Percentiles rank a stretch among this genome's conserved stretches.
Conservation (phyloP, 2,329 filamentous ascomycete genomes). For the Xylaria sp. region DNA sequence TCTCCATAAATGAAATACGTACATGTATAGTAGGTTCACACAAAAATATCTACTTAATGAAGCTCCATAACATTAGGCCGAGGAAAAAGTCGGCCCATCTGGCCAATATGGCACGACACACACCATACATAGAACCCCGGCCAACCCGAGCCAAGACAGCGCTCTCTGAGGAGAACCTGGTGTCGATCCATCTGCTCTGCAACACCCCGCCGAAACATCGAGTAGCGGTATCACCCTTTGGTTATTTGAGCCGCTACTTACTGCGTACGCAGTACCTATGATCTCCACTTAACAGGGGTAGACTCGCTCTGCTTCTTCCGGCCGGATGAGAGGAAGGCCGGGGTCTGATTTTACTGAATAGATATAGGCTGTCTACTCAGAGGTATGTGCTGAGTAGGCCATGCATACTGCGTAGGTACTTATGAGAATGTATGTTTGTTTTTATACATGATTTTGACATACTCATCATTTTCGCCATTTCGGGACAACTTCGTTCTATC, state of each 20-base stretch:
- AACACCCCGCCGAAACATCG: constrained; percentile 5
- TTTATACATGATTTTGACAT: too few species aligned
- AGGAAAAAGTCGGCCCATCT: not conserved
- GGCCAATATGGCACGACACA: not conserved
- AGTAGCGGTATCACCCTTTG: not conserved
- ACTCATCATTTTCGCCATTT: too few species aligned
- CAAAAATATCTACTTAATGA: too few species aligned
- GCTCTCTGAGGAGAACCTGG: constrained; percentile 7
- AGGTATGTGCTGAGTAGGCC: too few species aligned
- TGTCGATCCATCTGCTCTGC: constrained; percentile 5
- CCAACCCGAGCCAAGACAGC: not conserved
- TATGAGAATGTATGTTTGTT: too few species aligned
- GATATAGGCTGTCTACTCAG: not conserved
- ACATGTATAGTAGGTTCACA: too few species aligned
- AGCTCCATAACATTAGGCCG: not conserved
- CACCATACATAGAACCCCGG: not conserved
- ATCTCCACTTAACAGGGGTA: not conserved
- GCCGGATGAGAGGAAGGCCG: not conserved
- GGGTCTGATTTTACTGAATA: not conserved
- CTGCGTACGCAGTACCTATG: too few species aligned
- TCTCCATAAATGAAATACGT: too few species aligned
- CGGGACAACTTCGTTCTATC: too few species aligned
- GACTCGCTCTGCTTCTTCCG: not conserved
- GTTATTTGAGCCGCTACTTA: constrained; percentile 8
- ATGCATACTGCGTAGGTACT: too few species aligned